Conservation (phyloP, 2,329 filamentous ascomycete species). For the Xylaria sp. region DNA sequence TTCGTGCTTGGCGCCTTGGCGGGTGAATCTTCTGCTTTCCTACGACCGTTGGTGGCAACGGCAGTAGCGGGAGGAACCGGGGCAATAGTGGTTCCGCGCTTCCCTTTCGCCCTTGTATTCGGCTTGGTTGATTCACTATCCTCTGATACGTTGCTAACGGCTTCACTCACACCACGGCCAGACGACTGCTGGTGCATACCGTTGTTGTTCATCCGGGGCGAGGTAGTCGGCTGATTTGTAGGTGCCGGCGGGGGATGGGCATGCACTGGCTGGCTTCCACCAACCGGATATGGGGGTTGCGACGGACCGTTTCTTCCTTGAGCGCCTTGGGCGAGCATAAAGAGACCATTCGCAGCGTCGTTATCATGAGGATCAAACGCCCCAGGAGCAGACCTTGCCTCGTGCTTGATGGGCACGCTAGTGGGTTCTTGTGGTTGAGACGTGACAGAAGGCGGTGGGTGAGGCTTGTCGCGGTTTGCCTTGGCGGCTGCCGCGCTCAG, state of each 20-base stretch:
- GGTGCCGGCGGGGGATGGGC: conserved; percentile 42
- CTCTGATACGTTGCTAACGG: conserved; percentile 66
- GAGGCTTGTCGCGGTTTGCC: conserved; percentile 39
- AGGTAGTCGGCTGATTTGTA: conserved; percentile 37
- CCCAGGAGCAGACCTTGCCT: conserved; percentile 51
- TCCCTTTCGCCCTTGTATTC: conserved; percentile 60
- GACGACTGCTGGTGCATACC: conserved; percentile 40
- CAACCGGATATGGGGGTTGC: conserved; percentile 45
- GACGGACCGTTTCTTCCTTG: conserved; percentile 51
- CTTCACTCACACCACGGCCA: conserved; percentile 58
- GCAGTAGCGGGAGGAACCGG: conserved; percentile 28
- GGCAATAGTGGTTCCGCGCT: conserved; percentile 44
- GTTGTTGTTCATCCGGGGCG: conserved; percentile 50
- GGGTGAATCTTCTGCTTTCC: conserved; percentile 68
- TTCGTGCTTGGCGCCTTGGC: conserved; percentile 62
- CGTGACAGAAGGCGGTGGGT: conserved; percentile 35
- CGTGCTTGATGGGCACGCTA: conserved; percentile 41
- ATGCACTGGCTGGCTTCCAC: conserved; percentile 42
- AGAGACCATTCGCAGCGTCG: conserved; percentile 90
- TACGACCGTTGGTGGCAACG: conserved; percentile 53
- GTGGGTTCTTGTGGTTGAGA: conserved; percentile 53
- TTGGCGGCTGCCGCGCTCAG: conserved; percentile 71
- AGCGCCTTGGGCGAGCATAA: conserved; percentile 73
- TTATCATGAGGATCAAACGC: conserved; percentile 86
- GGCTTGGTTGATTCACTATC: conserved; percentile 65